A percentile compares a stretch with the other conserved stretches of the same genome.
These are phyloP conservation scores for Talaromyces sp. DNA, from an alignment of 2,329 filamentous ascomycete species.

Conservation along the genomic window DNA sequence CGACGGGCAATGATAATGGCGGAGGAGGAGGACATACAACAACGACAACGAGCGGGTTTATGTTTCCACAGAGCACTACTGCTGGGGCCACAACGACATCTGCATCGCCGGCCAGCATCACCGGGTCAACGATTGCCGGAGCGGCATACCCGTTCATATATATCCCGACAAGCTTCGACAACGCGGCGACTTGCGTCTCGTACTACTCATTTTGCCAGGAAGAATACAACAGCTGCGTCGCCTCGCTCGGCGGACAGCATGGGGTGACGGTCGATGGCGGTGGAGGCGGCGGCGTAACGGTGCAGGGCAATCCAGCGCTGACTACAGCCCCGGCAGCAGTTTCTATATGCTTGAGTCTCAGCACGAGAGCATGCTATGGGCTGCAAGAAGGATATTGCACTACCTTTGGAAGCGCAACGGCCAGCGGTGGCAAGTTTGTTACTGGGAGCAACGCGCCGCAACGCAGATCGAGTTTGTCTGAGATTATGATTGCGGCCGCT, in stretches of 20 bases:
- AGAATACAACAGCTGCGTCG: slow-evolving; percentile 41
- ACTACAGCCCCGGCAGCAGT: slow-evolving; percentile 37
- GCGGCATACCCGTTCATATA: slow-evolving; percentile 48
- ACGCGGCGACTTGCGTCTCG: slow-evolving; percentile 47
- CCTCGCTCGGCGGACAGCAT: slow-evolving; percentile 43
- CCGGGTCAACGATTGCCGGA: slow-evolving; percentile 46
- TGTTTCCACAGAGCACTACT: slow-evolving; percentile 28
- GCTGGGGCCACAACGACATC: slow-evolving; percentile 22
- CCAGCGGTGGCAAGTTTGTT: slow-evolving; percentile 19
- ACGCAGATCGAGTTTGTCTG: slow-evolving; percentile 36
- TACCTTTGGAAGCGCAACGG: slow-evolving; percentile 25
- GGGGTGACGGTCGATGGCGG: slow-evolving; percentile 48
- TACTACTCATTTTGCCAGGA: slow-evolving; percentile 50
- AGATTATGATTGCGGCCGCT: slow-evolving; percentile 35
- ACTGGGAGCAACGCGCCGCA: slow-evolving; percentile 17
- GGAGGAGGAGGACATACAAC: slow-evolving; percentile 7
- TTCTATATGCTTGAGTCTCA: slow-evolving; percentile 44
- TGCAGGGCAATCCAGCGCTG: slow-evolving; percentile 36
- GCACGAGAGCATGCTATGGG: slow-evolving; percentile 43
- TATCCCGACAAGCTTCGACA: slow-evolving; percentile 50
- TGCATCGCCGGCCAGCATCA: slow-evolving; percentile 36
- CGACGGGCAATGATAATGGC: slow-evolving; percentile 1
- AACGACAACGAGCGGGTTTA: slow-evolving; percentile 25
- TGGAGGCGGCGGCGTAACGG: slow-evolving; percentile 45
- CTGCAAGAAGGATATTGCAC: slow-evolving; percentile 44